phyloP scores from a whole-genome alignment of 495 filamentous ascomycete genomes.

The Chaetomium tenue region DNA sequence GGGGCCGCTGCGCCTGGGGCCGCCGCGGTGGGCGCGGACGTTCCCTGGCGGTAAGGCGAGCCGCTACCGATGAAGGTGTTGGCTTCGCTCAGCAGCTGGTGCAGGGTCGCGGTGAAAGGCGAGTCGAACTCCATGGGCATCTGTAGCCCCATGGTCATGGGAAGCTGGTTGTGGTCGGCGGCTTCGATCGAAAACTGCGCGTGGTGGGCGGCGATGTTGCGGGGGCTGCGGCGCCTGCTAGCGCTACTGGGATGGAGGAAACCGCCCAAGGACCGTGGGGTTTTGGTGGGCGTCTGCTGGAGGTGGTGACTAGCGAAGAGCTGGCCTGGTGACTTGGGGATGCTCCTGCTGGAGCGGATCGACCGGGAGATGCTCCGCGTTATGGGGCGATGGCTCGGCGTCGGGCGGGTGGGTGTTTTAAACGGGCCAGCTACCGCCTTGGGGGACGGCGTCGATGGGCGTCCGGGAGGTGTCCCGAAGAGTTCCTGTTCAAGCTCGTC shows the following conservation, averaged over 20 bases:
- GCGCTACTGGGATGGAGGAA: slow-evolving; percentile 26
- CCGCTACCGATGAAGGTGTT: slow-evolving; percentile 45
- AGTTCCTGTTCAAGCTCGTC: slow-evolving; percentile 56
- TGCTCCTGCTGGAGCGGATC: slow-evolving; percentile 43
- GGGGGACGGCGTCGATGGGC: slow-evolving; percentile 63
- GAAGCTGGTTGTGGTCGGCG: slow-evolving; percentile 10
- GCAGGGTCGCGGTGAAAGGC: slow-evolving; percentile 60
- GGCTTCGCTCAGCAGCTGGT: slow-evolving; percentile 57
- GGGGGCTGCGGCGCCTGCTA: slow-evolving; percentile 43
- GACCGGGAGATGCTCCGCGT: slow-evolving; percentile 56
- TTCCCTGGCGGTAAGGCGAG: slow-evolving; percentile 31
- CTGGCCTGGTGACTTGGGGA: slow-evolving; percentile 39
- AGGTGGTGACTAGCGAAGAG: slow-evolving; percentile 32
- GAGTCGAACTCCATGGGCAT: slow-evolving; percentile 42
- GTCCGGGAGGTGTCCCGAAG: slow-evolving; percentile 51
- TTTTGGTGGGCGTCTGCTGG: slow-evolving; percentile 46
- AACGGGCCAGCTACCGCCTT: slow-evolving; percentile 50
- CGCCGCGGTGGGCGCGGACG: too few relatives aligned
- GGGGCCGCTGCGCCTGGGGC: neutral
- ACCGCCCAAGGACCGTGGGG: slow-evolving; percentile 34
- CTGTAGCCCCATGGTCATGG: neutral
- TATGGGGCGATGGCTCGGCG: slow-evolving; percentile 56
- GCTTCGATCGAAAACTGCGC: slow-evolving; percentile 36
- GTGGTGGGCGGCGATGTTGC: slow-evolving; percentile 24
- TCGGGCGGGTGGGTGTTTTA: slow-evolving; percentile 58